Percentiles rank a stretch among this genome's conserved stretches.
Evolutionary conservation across 805 yeast species (phyloP).

Genomic region (Schwanniomyces pseudopolymorphus): DNA sequence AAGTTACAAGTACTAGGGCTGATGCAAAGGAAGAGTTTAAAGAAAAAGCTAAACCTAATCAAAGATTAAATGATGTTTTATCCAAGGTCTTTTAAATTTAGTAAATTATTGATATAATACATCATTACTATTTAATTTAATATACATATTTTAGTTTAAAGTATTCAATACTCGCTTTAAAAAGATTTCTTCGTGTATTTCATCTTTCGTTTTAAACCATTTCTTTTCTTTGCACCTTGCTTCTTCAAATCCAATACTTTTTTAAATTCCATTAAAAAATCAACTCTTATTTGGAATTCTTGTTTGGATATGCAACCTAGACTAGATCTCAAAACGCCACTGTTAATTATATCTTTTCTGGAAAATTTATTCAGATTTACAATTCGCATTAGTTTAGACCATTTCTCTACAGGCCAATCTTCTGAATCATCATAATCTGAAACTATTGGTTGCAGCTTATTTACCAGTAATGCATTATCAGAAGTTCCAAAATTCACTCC

Average conservation of each 20-base stretch:
- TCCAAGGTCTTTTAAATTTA: constrained; percentile 48
- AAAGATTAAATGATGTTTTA: constrained; percentile 48
- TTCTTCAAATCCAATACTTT: constrained; percentile 1
- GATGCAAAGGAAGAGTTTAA: constrained; percentile 53
- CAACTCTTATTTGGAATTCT: constrained; percentile 33
- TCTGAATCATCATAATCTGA: not conserved
- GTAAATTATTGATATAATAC: not conserved
- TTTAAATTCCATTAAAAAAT: constrained; percentile 20
- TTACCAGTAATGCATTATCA: not conserved
- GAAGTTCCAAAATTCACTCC: not conserved
- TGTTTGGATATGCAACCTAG: constrained; percentile 24
- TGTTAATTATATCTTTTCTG: constrained; percentile 26
- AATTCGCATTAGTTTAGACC: constrained; percentile 31
- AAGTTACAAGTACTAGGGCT: constrained; percentile 65
- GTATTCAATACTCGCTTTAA: not conserved
- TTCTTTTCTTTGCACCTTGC: constrained; percentile 4
- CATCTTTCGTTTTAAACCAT: not conserved
- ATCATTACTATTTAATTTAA: constrained; percentile 1
- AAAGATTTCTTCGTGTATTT: not conserved
- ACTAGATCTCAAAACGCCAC: constrained; percentile 21
- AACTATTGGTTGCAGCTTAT: not conserved
- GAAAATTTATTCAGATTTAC: constrained; percentile 26
- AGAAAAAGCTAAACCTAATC: constrained; percentile 35
- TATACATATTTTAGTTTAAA: constrained; percentile 1
- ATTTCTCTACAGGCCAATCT: constrained; percentile 29